phyloP scores from a whole-genome alignment of 441 rosid genomes.

The California macrophylla region DNA sequence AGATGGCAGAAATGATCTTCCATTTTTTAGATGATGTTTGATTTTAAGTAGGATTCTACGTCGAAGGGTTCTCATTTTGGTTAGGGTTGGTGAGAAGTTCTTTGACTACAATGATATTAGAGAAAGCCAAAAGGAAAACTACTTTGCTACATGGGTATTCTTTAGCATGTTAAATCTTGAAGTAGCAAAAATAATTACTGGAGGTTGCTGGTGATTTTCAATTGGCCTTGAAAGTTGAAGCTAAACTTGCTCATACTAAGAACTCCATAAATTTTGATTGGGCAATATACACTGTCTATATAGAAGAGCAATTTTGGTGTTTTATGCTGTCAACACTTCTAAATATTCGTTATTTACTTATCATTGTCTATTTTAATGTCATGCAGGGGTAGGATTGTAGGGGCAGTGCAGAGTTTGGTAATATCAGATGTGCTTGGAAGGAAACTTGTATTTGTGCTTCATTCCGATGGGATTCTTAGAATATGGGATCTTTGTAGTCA shows the following conservation, averaged over 20 bases:
- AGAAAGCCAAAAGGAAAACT: not conserved
- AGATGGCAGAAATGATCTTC: not conserved
- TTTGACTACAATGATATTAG: not conserved
- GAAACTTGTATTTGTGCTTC: slow-evolving; percentile 49
- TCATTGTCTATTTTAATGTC: slow-evolving; percentile 4
- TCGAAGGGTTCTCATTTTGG: not conserved
- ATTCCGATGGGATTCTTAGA: slow-evolving; percentile 57
- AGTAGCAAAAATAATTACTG: not conserved
- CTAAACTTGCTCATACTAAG: not conserved
- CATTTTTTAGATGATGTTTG: not conserved
- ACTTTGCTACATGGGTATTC: not conserved
- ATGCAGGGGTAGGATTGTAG: slow-evolving; percentile 61
- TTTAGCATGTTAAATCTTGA: not conserved
- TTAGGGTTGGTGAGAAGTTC: not conserved
- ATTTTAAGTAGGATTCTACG: not conserved
- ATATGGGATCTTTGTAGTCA: slow-evolving; percentile 58
- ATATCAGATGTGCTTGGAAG: slow-evolving; percentile 42
- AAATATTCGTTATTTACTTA: not conserved
- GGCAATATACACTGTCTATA: not conserved
- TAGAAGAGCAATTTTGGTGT: not conserved
- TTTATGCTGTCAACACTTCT: not conserved
- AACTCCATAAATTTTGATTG: not conserved
- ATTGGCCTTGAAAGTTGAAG: not conserved
- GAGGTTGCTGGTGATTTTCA: not conserved
- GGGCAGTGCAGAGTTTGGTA: slow-evolving; percentile 56